These are phyloP conservation scores for Rhizodiscina lignyota DNA, from an alignment of 495 filamentous ascomycete species.

Conservation along the genomic window DNA sequence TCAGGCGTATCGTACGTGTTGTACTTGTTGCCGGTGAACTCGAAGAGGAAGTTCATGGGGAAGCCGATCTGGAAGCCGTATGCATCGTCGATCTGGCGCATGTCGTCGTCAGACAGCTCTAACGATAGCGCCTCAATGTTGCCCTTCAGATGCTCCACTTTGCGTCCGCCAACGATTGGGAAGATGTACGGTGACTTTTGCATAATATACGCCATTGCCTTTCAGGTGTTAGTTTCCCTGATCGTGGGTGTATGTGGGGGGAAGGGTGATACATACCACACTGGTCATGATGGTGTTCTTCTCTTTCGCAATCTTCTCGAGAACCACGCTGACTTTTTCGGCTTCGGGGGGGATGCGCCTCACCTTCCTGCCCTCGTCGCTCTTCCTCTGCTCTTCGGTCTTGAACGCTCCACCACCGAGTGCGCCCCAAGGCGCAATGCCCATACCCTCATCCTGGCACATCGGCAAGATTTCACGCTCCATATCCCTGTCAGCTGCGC, in stretches of 20 bases:
- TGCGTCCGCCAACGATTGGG: conserved; percentile 53
- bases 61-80: conserved; percentile 36
- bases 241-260: background rate
- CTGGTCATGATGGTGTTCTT: conserved; percentile 5
- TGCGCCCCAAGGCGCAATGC: conserved; percentile 43
- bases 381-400: conserved; percentile 22
- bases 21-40: too few relatives aligned
- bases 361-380: conserved; percentile 18
- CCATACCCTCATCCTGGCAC: conserved; percentile 52
- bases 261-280: conserved; percentile 2
- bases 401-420: conserved; percentile 50
- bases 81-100: conserved; percentile 38
- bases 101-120: conserved; percentile 29
- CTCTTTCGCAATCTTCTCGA: conserved; percentile 10
- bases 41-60: conserved; percentile 31
- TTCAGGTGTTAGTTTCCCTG: background rate
- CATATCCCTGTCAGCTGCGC: conserved; percentile 42
- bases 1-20: too few relatives aligned
- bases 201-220: background rate
- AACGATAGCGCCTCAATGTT: conserved; percentile 25
- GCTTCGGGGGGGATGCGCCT: conserved; percentile 1
- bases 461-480: conserved; percentile 59
- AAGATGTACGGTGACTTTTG: conserved; percentile 31
- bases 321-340: conserved; percentile 2
- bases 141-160: conserved; percentile 48